Evolutionary conservation across 306 rosid genomes (phyloP), one percentile per base, ranked within the genome.

Genomic region (Biancaea sappan): DNA sequence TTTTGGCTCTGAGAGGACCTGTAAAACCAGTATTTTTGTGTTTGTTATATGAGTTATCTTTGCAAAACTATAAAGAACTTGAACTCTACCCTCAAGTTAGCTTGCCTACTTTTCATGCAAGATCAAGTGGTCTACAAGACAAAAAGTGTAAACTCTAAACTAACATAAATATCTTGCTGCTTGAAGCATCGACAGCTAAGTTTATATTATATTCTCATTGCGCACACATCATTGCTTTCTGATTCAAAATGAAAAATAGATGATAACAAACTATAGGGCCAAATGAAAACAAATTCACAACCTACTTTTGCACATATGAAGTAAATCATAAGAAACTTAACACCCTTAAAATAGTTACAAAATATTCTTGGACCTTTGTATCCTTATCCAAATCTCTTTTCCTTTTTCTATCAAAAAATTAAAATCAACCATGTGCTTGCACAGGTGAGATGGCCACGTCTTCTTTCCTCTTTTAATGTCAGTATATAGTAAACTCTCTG

Each of bases 1-100:
- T 80, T 86, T 92, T 4, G 97, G 97, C 80, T 89, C 89, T 4
- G 81, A 84, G 69, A 92, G 96, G 58, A 92, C 97, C 97, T 92
- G 86, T 54, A 82, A 65, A 72, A 60, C 77, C 59, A 79, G n/a
- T 68, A 51, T 54, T 44, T 60, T 69, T 75, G 26, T 26, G 28
- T 14, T 14, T 43, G 53, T 65, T 76, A 52, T 19, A 68, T 52
- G 25, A 76, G 60, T 75, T 24, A 29, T n/a, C 74, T 3, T 6
- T 19, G 66, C 65, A 60, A 18, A 38, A 63, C 5, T 34, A 35
- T 59, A 26, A 22, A 56, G 68, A 66, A 66, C 38, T 12, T 8
- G 19, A 32, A 19, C 48, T 47, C 71, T 21, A 50, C 43, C 64
- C 24, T 46, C 56, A 58, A 38, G 47, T 44, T 37, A 54, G 71